phyloP scores from a whole-genome alignment of 1,139 yeast genomes.

The Lodderomyces metapsilosis region DNA sequence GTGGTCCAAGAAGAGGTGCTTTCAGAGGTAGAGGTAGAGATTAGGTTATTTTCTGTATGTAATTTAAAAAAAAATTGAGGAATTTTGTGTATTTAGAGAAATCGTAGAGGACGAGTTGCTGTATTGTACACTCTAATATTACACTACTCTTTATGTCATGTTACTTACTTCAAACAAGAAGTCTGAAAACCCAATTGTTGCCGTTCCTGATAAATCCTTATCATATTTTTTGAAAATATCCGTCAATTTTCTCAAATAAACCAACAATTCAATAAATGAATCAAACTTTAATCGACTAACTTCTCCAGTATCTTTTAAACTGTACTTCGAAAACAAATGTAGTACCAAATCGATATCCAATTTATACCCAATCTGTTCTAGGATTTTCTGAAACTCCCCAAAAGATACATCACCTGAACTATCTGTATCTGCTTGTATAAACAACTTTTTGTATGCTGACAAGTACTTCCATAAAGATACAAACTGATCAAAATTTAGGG shows the following conservation, averaged over 20 bases:
- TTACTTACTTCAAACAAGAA: slow-evolving; percentile 64
- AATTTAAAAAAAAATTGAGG: slow-evolving; percentile 26
- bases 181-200: slow-evolving; percentile 75
- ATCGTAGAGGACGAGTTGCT: too few relatives aligned
- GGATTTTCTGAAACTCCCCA: slow-evolving; percentile 66
- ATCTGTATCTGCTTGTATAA: slow-evolving; percentile 62
- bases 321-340: slow-evolving; percentile 60
- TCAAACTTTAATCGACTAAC: slow-evolving; percentile 73
- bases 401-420: slow-evolving; percentile 61
- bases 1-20: slow-evolving; percentile 43
- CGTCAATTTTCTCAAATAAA: slow-evolving; percentile 73
- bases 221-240: slow-evolving; percentile 79
- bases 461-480: slow-evolving; percentile 71
- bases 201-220: slow-evolving; percentile 71
- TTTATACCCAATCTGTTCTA: slow-evolving; percentile 69
- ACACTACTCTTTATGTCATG: slow-evolving; percentile 14
- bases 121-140: slow-evolving; percentile 10
- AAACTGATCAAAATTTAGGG: slow-evolving; percentile 61
- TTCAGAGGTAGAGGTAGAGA: slow-evolving; percentile 42
- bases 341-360: slow-evolving; percentile 61
- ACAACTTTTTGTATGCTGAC: slow-evolving; percentile 68
- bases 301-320: slow-evolving; percentile 33
- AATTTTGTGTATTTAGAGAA: slow-evolving; percentile 16
- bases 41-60: slow-evolving; percentile 1
- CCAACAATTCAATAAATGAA: slow-evolving; percentile 76